These are phyloP conservation scores for Fraxinus albicans DNA, from an alignment of 305 asterid genomes.

Conservation along the genomic window DNA sequence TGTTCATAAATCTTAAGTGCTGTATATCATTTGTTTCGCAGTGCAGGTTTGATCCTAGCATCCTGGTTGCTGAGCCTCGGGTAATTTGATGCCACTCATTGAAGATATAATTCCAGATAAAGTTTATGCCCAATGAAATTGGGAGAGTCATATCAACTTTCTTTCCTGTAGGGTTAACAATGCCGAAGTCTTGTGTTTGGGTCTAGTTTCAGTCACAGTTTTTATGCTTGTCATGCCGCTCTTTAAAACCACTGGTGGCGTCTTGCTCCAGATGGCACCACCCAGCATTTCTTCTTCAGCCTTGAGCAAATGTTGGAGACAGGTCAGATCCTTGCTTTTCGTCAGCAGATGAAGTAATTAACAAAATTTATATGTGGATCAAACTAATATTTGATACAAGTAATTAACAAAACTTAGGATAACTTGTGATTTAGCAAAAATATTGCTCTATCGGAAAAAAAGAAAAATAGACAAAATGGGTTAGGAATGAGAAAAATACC, in stretches of 20 bases:
- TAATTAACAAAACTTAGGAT: background rate
- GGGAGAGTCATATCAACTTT: background rate
- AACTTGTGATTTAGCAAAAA: background rate
- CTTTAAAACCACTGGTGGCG: conserved; percentile 70
- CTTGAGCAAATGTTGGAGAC: conserved; percentile 90
- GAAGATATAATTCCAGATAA: background rate
- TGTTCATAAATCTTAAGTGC: conserved; percentile 29
- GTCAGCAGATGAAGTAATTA: background rate
- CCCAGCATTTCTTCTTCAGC: conserved; percentile 80
- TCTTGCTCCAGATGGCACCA: conserved; percentile 86
- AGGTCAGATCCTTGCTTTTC: conserved; percentile 41
- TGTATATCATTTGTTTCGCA: conserved; percentile 39
- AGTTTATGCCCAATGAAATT: background rate
- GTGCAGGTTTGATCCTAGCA: conserved; percentile 95
- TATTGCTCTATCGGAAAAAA: background rate
- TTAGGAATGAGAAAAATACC: background rate
- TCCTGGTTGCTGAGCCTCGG: conserved; percentile 96
- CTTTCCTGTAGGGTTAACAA: conserved; percentile 32
- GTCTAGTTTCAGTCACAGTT: conserved; percentile 80
- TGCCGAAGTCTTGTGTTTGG: conserved; percentile 95
- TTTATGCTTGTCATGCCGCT: conserved; percentile 95
- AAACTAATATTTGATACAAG: background rate
- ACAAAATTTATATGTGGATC: background rate
- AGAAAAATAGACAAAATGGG: background rate
- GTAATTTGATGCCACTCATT: conserved; percentile 39